Evolutionary conservation across 140 eudicot genomes (phyloP), one percentile per base, ranked within the genome.

Genomic region (Ambrosia hybrid): DNA sequence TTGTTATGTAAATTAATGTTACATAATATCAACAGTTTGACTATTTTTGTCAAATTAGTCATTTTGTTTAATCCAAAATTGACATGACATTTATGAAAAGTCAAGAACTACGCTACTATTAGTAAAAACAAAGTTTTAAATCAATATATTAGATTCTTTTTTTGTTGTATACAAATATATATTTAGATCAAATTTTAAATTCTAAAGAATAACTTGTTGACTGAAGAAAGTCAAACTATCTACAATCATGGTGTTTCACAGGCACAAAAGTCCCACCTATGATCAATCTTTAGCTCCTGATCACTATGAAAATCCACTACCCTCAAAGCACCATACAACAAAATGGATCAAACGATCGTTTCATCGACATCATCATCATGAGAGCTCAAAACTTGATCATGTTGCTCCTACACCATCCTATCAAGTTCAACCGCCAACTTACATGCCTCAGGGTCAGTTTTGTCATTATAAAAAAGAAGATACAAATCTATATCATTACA

Each of bases 401-500:
- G 6, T 85, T 66, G 81, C 89, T 48, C 87, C 87, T 52, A 70
- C 74, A 43, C 83, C 91, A 38, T 74, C 83, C 34, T 62, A 79
- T 38, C 85, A 70, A 30, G 73, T 52, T 65, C 81, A 78, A 55
- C 80, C 81, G 39, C 79, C 86, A 37, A 60, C 77, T 63, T 57
- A 79, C 76, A 65, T 53, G 43, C 71, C 81, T 11, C 84, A 73
- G 79, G 84, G 96, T 89, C 57, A 85, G 96, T 75, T 74, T 36
- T 48, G 63, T 39, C 67, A 7, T 43, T 34, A 21, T 21, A 21
- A 21, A n/a, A n/a, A n/a, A n/a, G n/a, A n/a, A n/a, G n/a, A n/a
- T n/a, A n/a, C n/a, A n/a, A n/a, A n/a, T n/a, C n/a, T n/a, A n/a
- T n/a, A n/a, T n/a, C n/a, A n/a, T n/a, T n/a, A n/a, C n/a, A n/a